Conservation (phyloP, 257 asterid genomes). For the Solanum gandarillasii region DNA sequence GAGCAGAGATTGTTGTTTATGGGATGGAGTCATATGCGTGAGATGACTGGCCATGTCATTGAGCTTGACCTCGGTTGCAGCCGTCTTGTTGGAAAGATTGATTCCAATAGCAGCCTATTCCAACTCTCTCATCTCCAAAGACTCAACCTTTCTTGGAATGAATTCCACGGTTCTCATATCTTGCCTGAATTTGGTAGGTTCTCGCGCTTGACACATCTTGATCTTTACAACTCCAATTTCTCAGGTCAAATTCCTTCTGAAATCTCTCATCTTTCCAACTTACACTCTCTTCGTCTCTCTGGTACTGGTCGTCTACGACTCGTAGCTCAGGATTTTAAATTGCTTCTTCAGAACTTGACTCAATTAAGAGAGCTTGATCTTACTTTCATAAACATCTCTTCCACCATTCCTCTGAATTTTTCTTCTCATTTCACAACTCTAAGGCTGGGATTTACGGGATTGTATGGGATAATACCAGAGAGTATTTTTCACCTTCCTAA, state of each 20-base stretch:
- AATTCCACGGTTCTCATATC: conserved; percentile 6
- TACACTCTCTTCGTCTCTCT: not conserved
- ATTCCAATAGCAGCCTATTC: conserved; percentile 6
- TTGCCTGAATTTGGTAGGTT: not conserved
- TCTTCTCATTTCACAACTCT: not conserved
- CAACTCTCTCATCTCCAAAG: conserved; percentile 2
- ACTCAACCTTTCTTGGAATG: conserved; percentile 4
- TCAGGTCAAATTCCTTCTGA: conserved; percentile 11
- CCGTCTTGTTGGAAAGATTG: not conserved
- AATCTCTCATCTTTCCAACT: not conserved
- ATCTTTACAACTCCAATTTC: conserved; percentile 5
- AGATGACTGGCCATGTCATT: not conserved
- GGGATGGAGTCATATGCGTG: conserved; percentile 15
- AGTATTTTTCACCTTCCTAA: not conserved
- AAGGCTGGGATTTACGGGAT: not conserved
- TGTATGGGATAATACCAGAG: not conserved
- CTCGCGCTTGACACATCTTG: not conserved
- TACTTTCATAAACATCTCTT: not conserved
- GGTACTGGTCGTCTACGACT: not conserved
- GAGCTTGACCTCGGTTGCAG: conserved; percentile 12
- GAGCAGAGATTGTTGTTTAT: conserved; percentile 10
- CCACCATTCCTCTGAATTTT: not conserved
- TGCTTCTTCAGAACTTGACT: not conserved
- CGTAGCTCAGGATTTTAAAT: not conserved
- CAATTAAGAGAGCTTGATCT: not conserved